phyloP scores from a whole-genome alignment of 2,329 filamentous ascomycete species.

The Calonectria leucothoes region DNA sequence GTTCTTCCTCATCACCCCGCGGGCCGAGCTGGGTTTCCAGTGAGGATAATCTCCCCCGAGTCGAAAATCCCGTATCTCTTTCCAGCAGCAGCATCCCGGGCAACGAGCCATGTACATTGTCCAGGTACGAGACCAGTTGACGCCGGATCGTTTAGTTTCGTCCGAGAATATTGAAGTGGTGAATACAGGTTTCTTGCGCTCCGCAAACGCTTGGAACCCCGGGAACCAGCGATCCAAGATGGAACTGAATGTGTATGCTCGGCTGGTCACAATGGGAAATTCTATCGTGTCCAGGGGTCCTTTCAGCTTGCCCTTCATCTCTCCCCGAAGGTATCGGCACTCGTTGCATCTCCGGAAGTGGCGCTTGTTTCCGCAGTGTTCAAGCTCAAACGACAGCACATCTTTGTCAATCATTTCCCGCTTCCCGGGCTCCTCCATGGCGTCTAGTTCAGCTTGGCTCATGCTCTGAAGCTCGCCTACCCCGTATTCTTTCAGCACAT shows the following conservation, averaged over 20 bases:
- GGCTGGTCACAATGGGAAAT: conserved; percentile 9
- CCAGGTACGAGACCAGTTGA: neutral
- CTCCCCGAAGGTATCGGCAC: conserved; percentile 13
- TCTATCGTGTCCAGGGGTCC: neutral
- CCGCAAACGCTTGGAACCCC: neutral
- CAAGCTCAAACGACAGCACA: neutral
- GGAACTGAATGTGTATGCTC: neutral
- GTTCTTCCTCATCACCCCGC: accelerated
- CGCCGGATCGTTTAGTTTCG: neutral
- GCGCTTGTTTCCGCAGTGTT: conserved; percentile 14
- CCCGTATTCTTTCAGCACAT: neutral
- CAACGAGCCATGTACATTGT: conserved; percentile 30
- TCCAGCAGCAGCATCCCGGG: conserved; percentile 25
- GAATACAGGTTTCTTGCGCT: neutral
- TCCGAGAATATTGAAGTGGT: neutral
- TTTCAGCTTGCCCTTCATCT: neutral
- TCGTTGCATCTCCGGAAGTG: conserved; percentile 22
- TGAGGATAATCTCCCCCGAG: neutral
- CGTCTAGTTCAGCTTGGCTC: neutral
- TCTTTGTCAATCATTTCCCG: neutral
- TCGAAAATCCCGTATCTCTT: conserved; percentile 29
- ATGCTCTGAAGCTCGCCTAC: neutral
- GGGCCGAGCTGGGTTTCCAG: neutral
- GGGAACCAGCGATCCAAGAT: conserved; percentile 27
- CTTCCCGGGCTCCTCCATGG: neutral